Evolutionary conservation across 2,329 filamentous ascomycete species (phyloP).

Genomic region (Huntiella abstrusa): DNA sequence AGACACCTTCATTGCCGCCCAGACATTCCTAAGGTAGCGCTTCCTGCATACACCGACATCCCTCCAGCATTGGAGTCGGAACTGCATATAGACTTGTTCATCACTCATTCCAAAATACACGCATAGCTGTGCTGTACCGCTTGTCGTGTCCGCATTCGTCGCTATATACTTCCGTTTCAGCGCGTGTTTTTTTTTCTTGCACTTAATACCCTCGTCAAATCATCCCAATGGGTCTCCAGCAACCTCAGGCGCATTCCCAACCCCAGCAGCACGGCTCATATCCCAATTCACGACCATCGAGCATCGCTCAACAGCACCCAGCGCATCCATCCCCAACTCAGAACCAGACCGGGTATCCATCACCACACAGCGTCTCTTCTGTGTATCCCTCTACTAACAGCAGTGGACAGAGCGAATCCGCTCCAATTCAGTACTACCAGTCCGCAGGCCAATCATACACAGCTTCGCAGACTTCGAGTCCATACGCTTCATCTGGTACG

Average conservation of each 20-base stretch:
- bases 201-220: neutral
- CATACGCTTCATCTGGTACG: conserved; percentile 72
- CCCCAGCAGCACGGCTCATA: conserved; percentile 47
- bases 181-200: neutral
- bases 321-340: conserved; percentile 31
- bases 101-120: neutral
- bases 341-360: conserved; percentile 49
- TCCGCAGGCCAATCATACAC: conserved; percentile 62
- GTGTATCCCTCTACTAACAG: conserved; percentile 40
- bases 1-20: neutral
- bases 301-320: conserved; percentile 56
- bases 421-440: conserved; percentile 48
- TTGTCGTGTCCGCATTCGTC: neutral
- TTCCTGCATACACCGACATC: neutral
- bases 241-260: conserved; percentile 27
- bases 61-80: neutral
- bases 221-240: conserved; percentile 33
- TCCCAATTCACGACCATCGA: conserved; percentile 49
- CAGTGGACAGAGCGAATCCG: conserved; percentile 42
- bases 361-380: conserved; percentile 39
- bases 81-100: too few species aligned
- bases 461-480: conserved; percentile 60
- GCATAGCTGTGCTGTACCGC: neutral
- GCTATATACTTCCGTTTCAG: neutral
- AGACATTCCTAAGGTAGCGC: too few species aligned